Conservation (phyloP, 129 eudicot genomes). For the Rutidosis leptorrhynchoides region DNA sequence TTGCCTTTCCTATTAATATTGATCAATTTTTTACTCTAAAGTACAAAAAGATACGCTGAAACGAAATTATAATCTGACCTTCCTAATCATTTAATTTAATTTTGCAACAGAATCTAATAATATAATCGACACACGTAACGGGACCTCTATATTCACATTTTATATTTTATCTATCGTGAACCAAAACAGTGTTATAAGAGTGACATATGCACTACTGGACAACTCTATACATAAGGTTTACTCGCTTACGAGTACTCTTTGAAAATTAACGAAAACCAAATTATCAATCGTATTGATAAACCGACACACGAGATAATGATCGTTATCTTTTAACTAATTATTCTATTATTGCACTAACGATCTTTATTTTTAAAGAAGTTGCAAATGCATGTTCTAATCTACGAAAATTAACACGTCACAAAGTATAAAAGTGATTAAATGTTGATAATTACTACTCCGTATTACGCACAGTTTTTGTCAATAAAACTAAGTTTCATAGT, state of each 20-base stretch:
- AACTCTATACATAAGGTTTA: neutral
- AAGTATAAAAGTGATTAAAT: neutral
- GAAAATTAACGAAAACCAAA: neutral
- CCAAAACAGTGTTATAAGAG: neutral
- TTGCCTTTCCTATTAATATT: too few species aligned
- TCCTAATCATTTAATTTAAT: slow-evolving; percentile 34
- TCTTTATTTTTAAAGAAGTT: slow-evolving; percentile 7
- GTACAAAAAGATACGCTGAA: too few species aligned
- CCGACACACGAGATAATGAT: slow-evolving; percentile 29
- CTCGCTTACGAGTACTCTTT: slow-evolving; percentile 7
- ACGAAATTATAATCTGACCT: slow-evolving; percentile 18
- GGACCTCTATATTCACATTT: slow-evolving; percentile 26
- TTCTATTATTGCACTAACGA: slow-evolving; percentile 7
- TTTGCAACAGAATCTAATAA: too few species aligned
- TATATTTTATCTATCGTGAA: neutral
- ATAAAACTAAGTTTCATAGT: slow-evolving; percentile 9
- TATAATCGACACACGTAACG: slow-evolving; percentile 32
- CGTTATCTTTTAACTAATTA: slow-evolving; percentile 9
- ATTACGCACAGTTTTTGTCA: slow-evolving; percentile 14
- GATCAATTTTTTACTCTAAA: too few species aligned
- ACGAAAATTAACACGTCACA: slow-evolving; percentile 7
- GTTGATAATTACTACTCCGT: neutral
- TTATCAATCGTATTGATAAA: slow-evolving; percentile 16
- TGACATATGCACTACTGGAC: slow-evolving; percentile 24
- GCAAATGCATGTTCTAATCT: slow-evolving; percentile 16